A percentile compares a stretch with the other conserved stretches of the same genome.
phyloP scores from a whole-genome alignment of 2,329 filamentous ascomycete genomes.

The Fusarium sp. region DNA sequence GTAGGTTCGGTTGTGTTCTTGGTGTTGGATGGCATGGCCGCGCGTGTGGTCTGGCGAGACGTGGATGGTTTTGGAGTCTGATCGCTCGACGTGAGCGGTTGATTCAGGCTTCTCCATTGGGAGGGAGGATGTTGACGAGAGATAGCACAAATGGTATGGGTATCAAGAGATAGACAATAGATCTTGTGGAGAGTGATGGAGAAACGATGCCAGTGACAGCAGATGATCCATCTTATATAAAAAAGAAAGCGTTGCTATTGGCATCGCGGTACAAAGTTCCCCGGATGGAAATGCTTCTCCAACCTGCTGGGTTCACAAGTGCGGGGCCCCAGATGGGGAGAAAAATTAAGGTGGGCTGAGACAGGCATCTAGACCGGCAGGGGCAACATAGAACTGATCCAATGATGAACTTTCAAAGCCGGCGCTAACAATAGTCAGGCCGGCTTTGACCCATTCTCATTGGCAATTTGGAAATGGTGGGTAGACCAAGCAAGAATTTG shows the following conservation, averaged over 20 bases:
- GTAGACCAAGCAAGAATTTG: not conserved
- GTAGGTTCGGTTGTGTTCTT: slow-evolving; percentile 45
- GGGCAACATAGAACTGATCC: fast-evolving
- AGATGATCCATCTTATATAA: slow-evolving; percentile 4
- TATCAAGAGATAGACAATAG: not conserved
- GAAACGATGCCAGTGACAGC: fast-evolving
- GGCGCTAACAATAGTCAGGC: not conserved
- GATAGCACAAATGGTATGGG: not conserved
- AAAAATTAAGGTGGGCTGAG: not conserved
- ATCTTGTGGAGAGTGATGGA: not conserved
- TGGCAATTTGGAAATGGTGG: not conserved
- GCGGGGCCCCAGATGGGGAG: slow-evolving; percentile 17
- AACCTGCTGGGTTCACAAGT: slow-evolving; percentile 4
- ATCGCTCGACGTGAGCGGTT: slow-evolving; percentile 17
- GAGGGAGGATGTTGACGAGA: not conserved
- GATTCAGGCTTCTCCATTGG: slow-evolving; percentile 23
- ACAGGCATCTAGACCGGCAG: not conserved
- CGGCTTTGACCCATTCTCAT: not conserved
- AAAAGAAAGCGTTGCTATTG: not conserved
- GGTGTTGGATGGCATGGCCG: slow-evolving; percentile 47
- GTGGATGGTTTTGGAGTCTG: not conserved
- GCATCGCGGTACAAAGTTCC: not conserved
- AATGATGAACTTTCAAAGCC: not conserved
- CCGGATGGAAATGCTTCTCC: slow-evolving; percentile 8
- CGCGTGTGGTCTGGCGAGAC: slow-evolving; percentile 5